Base-by-base conservation (phyloP, 108 stramenopile species). In the Fragilaria radians region DNA sequence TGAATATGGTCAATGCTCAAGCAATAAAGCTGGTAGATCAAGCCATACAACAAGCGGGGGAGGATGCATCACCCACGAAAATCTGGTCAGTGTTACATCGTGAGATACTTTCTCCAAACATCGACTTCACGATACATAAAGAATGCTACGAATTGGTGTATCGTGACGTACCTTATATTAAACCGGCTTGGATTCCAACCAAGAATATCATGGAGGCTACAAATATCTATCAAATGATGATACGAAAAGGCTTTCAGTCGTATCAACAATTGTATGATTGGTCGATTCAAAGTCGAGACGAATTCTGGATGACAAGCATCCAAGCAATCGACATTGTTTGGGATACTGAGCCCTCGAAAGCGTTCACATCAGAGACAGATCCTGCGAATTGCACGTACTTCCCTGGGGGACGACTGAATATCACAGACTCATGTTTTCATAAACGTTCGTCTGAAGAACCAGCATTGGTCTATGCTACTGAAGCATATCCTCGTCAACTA, bases 151-250 rank as follows among this genome's bases (percentile, higher is more conserved):
- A 59, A 32, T 17, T 33, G 22, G 64, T 66, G 4, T 71, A 71
- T 33, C 27, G 32, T 2, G 64, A 62, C 26, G 47, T 65, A 18
- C 26, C 49, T 25, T 63, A 71, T 49, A 36, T 71, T 1, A 59
- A 53, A 23, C 64, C 70, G 26, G 24, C 64, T 27, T 71, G 70
- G 70, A 61, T 71, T 54, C 70, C 70, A 14, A 46, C 70, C 49
- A 49, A 24, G 19, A n/a, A n/a, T n/a, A n/a, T n/a, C n/a, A 47
- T 50, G 5, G 46, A 31, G 19, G 28, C 3, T 7, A 66, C 64
- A 3, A 71, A 71, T 52, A 71, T 71, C 27, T 52, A 59, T 26
- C 65, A 71, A 60, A 48, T 56, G 63, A 71, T 71, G 70, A 9
- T n/a, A 9, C 5, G 42, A 42, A 59, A 65, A 52, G 64, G 51